Conservation (phyloP, 2,329 filamentous ascomycete species). For the Alternaria burnsii region DNA sequence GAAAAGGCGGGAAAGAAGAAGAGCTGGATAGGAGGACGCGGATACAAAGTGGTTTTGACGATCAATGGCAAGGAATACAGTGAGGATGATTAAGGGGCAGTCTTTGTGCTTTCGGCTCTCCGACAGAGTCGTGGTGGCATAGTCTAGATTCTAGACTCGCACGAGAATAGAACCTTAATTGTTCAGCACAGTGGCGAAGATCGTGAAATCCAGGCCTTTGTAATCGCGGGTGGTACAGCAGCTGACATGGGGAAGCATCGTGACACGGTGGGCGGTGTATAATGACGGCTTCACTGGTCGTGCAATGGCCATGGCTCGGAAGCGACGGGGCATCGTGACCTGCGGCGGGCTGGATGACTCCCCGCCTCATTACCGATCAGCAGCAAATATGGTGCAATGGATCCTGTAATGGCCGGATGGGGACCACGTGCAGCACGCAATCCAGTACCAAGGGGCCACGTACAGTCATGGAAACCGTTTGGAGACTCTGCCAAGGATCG, state of each 20-base stretch:
- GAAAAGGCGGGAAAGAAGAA: conserved; percentile 53
- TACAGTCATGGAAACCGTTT: conserved; percentile 28
- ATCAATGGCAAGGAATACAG: conserved; percentile 38
- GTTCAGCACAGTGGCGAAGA: conserved; percentile 27
- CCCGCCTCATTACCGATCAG: conserved; percentile 1
- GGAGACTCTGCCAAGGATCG: conserved; percentile 40
- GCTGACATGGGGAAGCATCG: conserved; percentile 23
- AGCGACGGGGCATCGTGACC: conserved; percentile 27
- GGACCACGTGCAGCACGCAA: conserved; percentile 37
- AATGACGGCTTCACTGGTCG: conserved; percentile 16
- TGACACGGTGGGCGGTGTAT: conserved; percentile 42
- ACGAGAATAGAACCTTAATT: conserved; percentile 6
- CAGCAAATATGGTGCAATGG: background rate
- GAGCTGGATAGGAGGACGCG: conserved; percentile 45
- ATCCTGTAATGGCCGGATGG: background rate
- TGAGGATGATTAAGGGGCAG: conserved; percentile 19
- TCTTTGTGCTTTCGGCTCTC: background rate
- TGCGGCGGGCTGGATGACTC: conserved; percentile 17
- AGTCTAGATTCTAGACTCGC: conserved; percentile 2
- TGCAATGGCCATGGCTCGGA: conserved; percentile 18
- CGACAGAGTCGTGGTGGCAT: background rate
- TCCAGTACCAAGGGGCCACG: conserved; percentile 40
- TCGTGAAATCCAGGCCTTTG: conserved; percentile 22
- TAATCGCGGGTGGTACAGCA: conserved; percentile 7
- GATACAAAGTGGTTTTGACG: conserved; percentile 40